phyloP scores from a whole-genome alignment of 2,329 filamentous ascomycete species.

The Epichloe bromicola region DNA sequence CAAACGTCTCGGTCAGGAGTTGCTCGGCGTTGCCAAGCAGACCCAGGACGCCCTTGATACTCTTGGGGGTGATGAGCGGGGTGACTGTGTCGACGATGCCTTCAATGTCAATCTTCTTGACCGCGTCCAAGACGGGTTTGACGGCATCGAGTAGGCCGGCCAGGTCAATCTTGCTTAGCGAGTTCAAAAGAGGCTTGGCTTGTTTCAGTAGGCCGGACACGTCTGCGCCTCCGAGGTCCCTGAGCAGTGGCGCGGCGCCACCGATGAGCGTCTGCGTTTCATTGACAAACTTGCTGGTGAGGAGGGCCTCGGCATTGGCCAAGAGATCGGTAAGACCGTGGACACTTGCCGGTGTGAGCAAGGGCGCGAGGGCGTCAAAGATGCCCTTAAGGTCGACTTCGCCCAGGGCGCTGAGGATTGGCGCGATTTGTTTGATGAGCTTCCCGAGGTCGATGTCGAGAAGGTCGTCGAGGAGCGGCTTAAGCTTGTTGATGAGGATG shows the following conservation, averaged over 20 bases:
- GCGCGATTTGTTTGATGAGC: slow-evolving; percentile 15
- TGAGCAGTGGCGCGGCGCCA: slow-evolving; percentile 24
- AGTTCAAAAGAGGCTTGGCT: slow-evolving; percentile 22
- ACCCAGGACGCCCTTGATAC: slow-evolving; percentile 22
- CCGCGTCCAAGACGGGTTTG: slow-evolving; percentile 22
- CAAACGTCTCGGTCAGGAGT: slow-evolving; percentile 25
- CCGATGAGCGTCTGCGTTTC: slow-evolving; percentile 25
- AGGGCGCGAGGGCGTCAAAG: slow-evolving; percentile 19
- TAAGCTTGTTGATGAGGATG: slow-evolving; percentile 17
- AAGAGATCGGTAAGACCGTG: slow-evolving; percentile 23
- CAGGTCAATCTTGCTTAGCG: slow-evolving; percentile 22
- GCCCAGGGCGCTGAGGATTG: slow-evolving; percentile 17
- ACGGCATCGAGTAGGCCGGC: slow-evolving; percentile 20
- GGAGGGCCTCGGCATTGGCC: slow-evolving; percentile 24
- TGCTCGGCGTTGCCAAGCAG: slow-evolving; percentile 26
- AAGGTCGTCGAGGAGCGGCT: slow-evolving; percentile 19
- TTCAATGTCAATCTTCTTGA: slow-evolving; percentile 26
- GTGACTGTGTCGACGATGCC: slow-evolving; percentile 22
- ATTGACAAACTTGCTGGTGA: slow-evolving; percentile 26
- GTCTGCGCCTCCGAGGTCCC: slow-evolving; percentile 23
- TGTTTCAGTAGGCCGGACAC: slow-evolving; percentile 23
- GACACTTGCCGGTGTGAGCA: slow-evolving; percentile 21
- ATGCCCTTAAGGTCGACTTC: slow-evolving; percentile 22
- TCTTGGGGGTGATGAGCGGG: slow-evolving; percentile 27
- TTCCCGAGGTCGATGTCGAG: slow-evolving; percentile 16